Percentiles rank a stretch among this genome's conserved stretches.
phyloP scores from a whole-genome alignment of 169 alveolate genomes.

The Eimeria sp. region DNA sequence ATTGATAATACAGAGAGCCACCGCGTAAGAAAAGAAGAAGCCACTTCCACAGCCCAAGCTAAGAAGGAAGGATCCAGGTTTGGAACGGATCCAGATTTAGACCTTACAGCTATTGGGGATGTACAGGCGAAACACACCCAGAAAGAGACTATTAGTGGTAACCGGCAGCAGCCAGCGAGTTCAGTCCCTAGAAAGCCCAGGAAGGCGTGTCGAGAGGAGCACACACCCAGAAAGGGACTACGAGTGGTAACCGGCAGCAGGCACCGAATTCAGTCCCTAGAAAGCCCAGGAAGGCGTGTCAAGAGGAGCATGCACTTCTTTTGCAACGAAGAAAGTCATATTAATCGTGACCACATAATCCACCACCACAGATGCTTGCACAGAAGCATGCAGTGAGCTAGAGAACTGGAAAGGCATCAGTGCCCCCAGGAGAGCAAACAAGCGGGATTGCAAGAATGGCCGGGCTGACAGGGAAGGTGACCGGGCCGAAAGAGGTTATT shows the following conservation, averaged over 20 bases:
- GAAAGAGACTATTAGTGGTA: too few relatives aligned
- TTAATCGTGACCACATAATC: neutral
- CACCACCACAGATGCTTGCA: too few relatives aligned
- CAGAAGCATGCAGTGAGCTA: neutral
- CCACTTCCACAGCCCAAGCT: too few relatives aligned
- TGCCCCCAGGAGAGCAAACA: neutral
- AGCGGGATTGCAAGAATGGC: neutral
- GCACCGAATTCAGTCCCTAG: neutral
- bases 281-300: neutral
- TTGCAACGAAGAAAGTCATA: neutral
- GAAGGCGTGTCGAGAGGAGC: too few relatives aligned
- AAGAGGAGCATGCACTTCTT: neutral
- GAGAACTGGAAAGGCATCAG: neutral
- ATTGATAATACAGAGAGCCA: too few relatives aligned
- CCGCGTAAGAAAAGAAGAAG: too few relatives aligned
- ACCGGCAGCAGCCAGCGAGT: too few relatives aligned
- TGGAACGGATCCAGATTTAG: too few relatives aligned
- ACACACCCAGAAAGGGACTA: neutral
- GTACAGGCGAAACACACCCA: too few relatives aligned
- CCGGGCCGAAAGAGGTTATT: neutral
- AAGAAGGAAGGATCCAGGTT: too few relatives aligned
- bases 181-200: too few relatives aligned
- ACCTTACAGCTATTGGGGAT: too few relatives aligned
- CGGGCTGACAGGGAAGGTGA: neutral
- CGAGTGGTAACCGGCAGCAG: neutral